Base-by-base conservation (phyloP, 495 filamentous ascomycete species). In the Xylaria cubensis region DNA sequence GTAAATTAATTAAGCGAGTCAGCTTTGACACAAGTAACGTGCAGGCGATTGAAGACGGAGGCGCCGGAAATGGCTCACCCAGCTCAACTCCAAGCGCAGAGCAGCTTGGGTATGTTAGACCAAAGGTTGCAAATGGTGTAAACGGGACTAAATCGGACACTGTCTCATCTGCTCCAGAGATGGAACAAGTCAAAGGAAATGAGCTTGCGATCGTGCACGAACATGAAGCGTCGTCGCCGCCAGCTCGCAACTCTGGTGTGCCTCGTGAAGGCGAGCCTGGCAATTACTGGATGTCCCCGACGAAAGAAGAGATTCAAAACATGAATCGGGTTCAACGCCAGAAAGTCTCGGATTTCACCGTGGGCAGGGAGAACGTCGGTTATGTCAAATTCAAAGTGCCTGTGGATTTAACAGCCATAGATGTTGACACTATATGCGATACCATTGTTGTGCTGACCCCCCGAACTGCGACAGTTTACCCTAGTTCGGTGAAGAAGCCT, bases 381-480 rank as follows among this genome's bases (percentile, higher is more conserved):
- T 84, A 88, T 51, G 91, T 98, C 70, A 86, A 86, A 9, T 99
- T 98, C 81, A 89, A 92, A 79, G 82, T 88, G 9, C 88, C 92
- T 2, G 94, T 97, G 51, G 94, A 99, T 80, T 86, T 99, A 41
- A 93, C 86, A 53, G 86, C 79, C 21, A 83, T 93, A 74, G 85
- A 92, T 58, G 74, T 95, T 19, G 93, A 97, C 67, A 81, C 87
- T 7, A 85, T 99, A 34, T 91, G 86, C 63, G 90, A 85, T 56
- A 86, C 84, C 10, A 91, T 97, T 77, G 92, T 97, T 46, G 82
- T 90, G 29, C 86, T 99, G 63, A 84, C 85, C 12, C 84, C 90
- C 63, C 92, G 96, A 21, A 89, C 90, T 41, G 91, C 93, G 56
- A 97, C 95, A 3, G 94, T 98, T 21, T 99, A 98, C 76, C 90